Conservation (phyloP, 108 stramenopile genomes). For the Seminavis robusta region DNA sequence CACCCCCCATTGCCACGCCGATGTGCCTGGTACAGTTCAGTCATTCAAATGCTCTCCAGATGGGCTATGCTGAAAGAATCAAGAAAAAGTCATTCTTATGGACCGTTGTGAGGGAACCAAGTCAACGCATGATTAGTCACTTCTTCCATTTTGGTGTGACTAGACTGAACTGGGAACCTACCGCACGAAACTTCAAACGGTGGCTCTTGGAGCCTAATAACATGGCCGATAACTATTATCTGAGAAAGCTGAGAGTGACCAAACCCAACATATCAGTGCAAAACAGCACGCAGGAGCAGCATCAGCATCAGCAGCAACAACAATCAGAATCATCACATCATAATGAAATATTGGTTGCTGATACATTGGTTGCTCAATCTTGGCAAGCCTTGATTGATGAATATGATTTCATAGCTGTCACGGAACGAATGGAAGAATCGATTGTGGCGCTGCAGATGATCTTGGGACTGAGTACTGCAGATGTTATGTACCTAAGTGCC, state of each 20-base stretch:
- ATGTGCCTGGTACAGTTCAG: not conserved
- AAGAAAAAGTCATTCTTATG: slow-evolving; percentile 15
- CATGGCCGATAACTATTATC: too few species aligned
- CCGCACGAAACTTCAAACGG: slow-evolving; percentile 18
- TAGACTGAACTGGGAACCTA: slow-evolving; percentile 15
- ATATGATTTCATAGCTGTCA: slow-evolving; percentile 34
- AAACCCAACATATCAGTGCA: too few species aligned
- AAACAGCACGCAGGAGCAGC: too few species aligned
- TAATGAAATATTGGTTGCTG: too few species aligned
- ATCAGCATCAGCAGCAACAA: too few species aligned
- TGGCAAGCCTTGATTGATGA: slow-evolving; percentile 13
- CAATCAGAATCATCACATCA: too few species aligned
- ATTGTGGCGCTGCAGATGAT: slow-evolving; percentile 27
- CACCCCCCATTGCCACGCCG: too few species aligned
- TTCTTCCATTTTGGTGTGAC: slow-evolving; percentile 50
- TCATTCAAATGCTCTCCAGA: not conserved
- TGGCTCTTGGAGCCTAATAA: too few species aligned
- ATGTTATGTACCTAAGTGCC: slow-evolving; percentile 1
- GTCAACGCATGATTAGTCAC: slow-evolving; percentile 22
- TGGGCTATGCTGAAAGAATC: too few species aligned
- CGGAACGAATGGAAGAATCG: slow-evolving; percentile 31
- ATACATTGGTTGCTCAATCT: too few species aligned
- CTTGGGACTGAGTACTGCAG: slow-evolving; percentile 8
- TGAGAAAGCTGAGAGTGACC: too few species aligned
- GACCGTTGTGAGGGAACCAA: slow-evolving; percentile 42